Evolutionary conservation across 352 stramenopile genomes (phyloP).

Genomic region (Pythium utonaiense): DNA sequence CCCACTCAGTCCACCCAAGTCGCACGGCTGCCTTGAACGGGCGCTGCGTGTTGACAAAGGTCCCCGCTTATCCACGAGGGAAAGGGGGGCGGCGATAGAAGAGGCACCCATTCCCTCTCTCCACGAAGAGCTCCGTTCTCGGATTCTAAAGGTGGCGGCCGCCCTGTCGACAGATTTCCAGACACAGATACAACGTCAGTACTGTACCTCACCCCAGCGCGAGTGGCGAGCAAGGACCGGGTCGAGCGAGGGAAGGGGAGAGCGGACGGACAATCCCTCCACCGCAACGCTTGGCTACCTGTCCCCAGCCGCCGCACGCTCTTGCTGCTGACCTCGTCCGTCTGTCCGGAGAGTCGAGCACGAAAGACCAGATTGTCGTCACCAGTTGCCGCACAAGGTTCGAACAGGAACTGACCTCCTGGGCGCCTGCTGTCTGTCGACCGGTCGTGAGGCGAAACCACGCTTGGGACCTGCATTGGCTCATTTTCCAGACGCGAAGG

Average conservation of each 20-base stretch:
- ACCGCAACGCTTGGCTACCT: neutral
- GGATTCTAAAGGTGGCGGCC: no score
- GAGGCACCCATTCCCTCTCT: neutral
- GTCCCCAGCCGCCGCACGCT: neutral
- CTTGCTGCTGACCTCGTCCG: neutral
- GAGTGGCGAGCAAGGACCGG: no score
- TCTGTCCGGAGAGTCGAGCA: neutral
- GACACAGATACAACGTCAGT: no score
- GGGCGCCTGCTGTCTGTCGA: neutral
- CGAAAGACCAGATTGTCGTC: neutral
- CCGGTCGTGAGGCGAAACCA: slow-evolving; percentile 8
- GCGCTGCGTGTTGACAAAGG: neutral
- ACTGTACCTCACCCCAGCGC: no score
- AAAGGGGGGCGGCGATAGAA: neutral
- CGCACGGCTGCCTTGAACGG: neutral
- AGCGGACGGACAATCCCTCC: no score
- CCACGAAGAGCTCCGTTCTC: neutral
- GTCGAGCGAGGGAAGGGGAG: no score
- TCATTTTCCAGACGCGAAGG: slow-evolving; percentile 9
- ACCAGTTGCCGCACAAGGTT: neutral
- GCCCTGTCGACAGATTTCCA: neutral
- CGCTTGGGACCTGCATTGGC: neutral
- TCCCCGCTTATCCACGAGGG: slow-evolving; percentile 1
- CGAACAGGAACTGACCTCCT: neutral
- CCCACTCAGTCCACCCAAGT: no score